Base-by-base conservation (phyloP, 2,329 filamentous ascomycete genomes). In the Scytalidium sp. region DNA sequence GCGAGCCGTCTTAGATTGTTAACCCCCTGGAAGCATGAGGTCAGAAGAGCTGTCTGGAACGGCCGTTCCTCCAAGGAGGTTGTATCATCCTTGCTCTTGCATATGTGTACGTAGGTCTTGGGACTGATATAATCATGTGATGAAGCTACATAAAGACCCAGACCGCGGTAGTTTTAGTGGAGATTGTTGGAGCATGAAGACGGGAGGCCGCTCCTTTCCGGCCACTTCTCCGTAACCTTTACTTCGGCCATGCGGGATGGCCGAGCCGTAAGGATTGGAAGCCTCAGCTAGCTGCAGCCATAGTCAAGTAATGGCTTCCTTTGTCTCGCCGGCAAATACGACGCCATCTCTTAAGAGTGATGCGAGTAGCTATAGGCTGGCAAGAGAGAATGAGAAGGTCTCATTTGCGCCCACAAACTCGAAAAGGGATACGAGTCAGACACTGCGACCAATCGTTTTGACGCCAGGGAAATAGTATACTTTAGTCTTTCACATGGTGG, bases 71-170 rank as follows among this genome's bases (percentile, higher is more conserved):
- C 32, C 13, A n/a, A n/a, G 32, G 32, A 36, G 32, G 32, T 15
- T 5, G 32, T 36, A 8, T 8, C 17, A 46, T 40, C 44, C 44
- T 39, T 39, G 44, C 44, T 39, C 29, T 15, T 46, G 44, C 44
- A 46, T 46, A 36, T 36, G 27, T 46, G 19, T 36, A 22, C 27
- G 32, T 36, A n/a, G 13, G 5, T 15, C 17, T 36, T 36, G 32
- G 32, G 32, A 15, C 32, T n/a, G 29, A 36, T 21, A 20, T 17
- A 46, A 36, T 46, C 44, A 46, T 46, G 44, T 46, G 44, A 46
- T 46, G 27, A n/a, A 13, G 44, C 29, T 22, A 46, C n/a, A 46
- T 46, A 10, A 36, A 39, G 17, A n/a, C 25, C 44, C 4, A 10
- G 36, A 39, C 44, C 22, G 27, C 22, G 19, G 17, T 3, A 21